These are phyloP conservation scores for Ustilago bromivora DNA, from an alignment of 1,284 basidiomycete genomes.

Conservation along the genomic window DNA sequence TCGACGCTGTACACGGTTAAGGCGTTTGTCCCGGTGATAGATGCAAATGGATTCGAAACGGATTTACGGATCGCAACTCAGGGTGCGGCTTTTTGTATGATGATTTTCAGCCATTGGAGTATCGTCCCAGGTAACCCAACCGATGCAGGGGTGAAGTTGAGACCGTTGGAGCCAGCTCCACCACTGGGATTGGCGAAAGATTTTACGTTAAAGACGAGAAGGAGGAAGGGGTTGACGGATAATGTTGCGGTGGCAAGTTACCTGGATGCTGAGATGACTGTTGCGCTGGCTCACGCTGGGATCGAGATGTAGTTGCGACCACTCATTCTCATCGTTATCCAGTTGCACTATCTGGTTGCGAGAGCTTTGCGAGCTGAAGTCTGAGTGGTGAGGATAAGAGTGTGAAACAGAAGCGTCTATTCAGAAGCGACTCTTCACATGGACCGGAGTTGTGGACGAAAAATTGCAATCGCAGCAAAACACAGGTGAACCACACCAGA, in stretches of 20 bases:
- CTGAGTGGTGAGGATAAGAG: no score
- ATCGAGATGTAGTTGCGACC: slow-evolving; percentile 46
- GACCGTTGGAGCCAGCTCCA: slow-evolving; percentile 95
- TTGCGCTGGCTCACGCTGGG: slow-evolving; percentile 64
- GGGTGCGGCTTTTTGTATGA: slow-evolving; percentile 95
- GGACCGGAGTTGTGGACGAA: no score
- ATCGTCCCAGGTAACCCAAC: slow-evolving; percentile 98
- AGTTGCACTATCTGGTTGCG: no score
- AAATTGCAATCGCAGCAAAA: no score
- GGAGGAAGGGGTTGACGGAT: slow-evolving; percentile 77
- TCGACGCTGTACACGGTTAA: slow-evolving; percentile 97
- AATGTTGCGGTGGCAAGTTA: slow-evolving; percentile 57
- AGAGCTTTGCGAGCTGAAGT: no score
- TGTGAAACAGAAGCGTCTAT: no score
- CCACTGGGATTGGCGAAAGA: slow-evolving; percentile 83
- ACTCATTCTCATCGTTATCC: no score
- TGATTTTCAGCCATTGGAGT: slow-evolving; percentile 97
- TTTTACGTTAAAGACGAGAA: slow-evolving; percentile 92
- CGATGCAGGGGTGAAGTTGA: slow-evolving; percentile 91
- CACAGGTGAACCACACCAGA: no score
- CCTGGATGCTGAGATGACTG: slow-evolving; percentile 66
- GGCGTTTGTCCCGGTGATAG: slow-evolving; percentile 96
- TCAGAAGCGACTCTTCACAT: no score
- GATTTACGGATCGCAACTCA: slow-evolving; percentile 96
- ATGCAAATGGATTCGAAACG: slow-evolving; percentile 98